A percentile compares a stretch with the other conserved stretches of the same genome.
Evolutionary conservation across 2,329 filamentous ascomycete genomes (phyloP).

Genomic region (Geoglossum cookeanum): DNA sequence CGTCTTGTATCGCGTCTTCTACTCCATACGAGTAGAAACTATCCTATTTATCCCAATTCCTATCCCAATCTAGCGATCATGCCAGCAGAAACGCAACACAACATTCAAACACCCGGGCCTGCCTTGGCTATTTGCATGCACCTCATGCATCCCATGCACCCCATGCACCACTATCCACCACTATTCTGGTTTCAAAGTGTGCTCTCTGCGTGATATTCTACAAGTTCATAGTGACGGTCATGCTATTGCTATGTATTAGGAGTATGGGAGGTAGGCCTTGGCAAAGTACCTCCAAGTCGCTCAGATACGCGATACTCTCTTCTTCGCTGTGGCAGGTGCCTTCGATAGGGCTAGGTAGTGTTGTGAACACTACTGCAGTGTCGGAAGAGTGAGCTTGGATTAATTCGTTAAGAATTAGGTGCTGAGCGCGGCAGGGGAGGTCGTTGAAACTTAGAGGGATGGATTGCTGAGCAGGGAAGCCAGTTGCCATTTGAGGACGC

Average conservation of each 20-base stretch:
- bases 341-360: conserved; percentile 60
- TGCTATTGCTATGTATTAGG: conserved; percentile 70
- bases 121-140: too few relatives aligned
- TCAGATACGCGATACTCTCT: conserved; percentile 55
- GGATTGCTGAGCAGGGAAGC: conserved; percentile 38
- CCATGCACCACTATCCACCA: background rate
- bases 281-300: conserved; percentile 60
- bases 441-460: conserved; percentile 70
- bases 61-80: too few relatives aligned
- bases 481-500: conserved; percentile 19
- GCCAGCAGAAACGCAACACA: too few relatives aligned
- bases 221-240: conserved; percentile 69
- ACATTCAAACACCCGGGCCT: too few relatives aligned
- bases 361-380: conserved; percentile 67
- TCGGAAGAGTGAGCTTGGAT: conserved; percentile 48
- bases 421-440: conserved; percentile 64
- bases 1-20: too few relatives aligned
- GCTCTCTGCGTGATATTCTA: conserved; percentile 17
- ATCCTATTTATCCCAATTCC: too few relatives aligned
- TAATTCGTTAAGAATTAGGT: conserved; percentile 71
- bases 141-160: too few relatives aligned
- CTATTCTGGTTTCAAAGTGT: background rate
- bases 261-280: conserved; percentile 56
- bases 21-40: too few relatives aligned
- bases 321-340: conserved; percentile 53